Percentiles rank a stretch among this genome's conserved stretches.
Conservation (phyloP, 345 rosid species). For the Acer saccharum region DNA sequence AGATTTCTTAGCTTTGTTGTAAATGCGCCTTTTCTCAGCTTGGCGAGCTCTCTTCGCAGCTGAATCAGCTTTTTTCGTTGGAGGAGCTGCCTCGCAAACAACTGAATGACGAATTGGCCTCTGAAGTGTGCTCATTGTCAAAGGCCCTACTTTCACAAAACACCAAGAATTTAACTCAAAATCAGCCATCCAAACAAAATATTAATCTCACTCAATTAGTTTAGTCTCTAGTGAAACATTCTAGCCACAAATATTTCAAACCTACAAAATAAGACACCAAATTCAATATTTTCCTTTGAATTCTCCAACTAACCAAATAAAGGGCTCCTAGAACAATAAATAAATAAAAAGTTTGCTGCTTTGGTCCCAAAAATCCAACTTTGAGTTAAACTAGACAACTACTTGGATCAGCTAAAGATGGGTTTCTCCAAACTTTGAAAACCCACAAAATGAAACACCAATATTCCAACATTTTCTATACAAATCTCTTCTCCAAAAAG, state of each 20-base stretch:
- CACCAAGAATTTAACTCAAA: neutral
- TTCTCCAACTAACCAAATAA: constrained; percentile 5
- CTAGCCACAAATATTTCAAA: neutral
- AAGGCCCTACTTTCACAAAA: constrained; percentile 42
- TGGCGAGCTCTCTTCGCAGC: constrained; percentile 90
- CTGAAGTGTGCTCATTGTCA: constrained; percentile 40
- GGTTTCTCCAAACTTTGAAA: neutral
- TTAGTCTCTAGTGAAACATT: neutral
- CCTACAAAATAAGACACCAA: neutral
- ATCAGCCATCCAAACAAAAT: neutral
- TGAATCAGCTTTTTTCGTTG: constrained; percentile 75
- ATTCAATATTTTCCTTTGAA: neutral
- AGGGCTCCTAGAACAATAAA: no score
- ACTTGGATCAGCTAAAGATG: neutral
- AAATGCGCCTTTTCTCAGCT: constrained; percentile 79
- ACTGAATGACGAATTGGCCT: constrained; percentile 49
- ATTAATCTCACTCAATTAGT: neutral
- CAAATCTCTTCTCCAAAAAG: neutral
- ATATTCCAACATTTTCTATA: constrained; percentile 4
- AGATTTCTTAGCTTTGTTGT: constrained; percentile 84
- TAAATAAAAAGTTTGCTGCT: neutral
- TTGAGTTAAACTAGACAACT: neutral
- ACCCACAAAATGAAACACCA: neutral
- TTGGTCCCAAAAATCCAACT: neutral
- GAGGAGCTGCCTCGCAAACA: constrained; percentile 80